Base-by-base conservation (phyloP, 1,284 basidiomycete genomes). In the Cryptococcus sp. region DNA sequence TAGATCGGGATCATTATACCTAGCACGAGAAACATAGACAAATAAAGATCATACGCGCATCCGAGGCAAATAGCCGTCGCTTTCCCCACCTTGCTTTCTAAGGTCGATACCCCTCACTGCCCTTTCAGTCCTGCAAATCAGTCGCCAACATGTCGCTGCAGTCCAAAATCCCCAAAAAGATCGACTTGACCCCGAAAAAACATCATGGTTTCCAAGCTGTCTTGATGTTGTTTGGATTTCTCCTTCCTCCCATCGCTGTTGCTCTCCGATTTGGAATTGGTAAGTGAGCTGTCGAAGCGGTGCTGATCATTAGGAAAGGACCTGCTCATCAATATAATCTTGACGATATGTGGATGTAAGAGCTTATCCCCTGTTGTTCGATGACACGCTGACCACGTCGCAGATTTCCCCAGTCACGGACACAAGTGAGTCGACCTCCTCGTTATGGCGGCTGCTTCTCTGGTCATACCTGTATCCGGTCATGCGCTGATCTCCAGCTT, bases 191-290 rank as follows among this genome's bases (percentile, higher is more conserved):
- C 52, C 83, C 87, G 2, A 83, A 79, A 70, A 79, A 81, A 44
- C 81, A 90, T 63, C 91, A 96, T 78, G 90, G 85, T 48, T 96
- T 87, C 76, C 79, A 85, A 16, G 84, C 87, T 51, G 34, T 94
- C 18, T 80, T 97, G 45, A 90, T 90, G 76, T 81, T 93, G 53
- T 73, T 88, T 50, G 90, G 90, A 14, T 85, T 87, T 3, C 78
- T 93, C 45, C 82, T 93, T 54, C 90, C 91, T 7, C 91, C 91
- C 16, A 79, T 94, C 43, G 94, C 94, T 56, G 91, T 98, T 39
- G 88, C 91, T 28, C 86, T 91, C 24, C 83, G 94, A 52, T 98
- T 98, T 75, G 94, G 94, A 24, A 83, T 98, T 62, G 92, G 91
- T 4, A 19, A 14, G 36, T 28, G 34, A 36, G 11, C n/a, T 36